Evolutionary conservation across 768 basidiomycete species (phyloP), one percentile per base, ranked within the genome.

Genomic region (Tricholoma hemisulphureum): DNA sequence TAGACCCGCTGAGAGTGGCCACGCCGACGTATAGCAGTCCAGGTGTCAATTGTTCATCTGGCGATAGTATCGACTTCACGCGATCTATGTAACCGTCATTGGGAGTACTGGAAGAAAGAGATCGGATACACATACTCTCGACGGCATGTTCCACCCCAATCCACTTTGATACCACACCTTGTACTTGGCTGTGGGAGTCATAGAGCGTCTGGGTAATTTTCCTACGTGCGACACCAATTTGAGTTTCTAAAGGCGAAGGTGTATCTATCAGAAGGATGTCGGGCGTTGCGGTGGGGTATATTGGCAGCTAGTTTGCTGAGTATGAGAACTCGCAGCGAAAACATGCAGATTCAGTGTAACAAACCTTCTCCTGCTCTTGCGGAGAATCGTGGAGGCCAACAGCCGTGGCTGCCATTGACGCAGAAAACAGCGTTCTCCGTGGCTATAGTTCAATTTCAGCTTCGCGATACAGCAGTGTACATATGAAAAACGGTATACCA

Each of bases 1-100:
- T 88, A 56, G 94, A 94, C 1, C 91, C 93, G 3, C 91, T 89
- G 49, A 98, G 85, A 13, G 93, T 86, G 2, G 93, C 86, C 50
- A 98, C 82, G 50, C 93, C 92, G 46, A 92, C 88, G 76, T 96
- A 98, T 54, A 98, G 86, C 4, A 89, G 66, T n/a, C 91, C 93
- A 1, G 95, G 95, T 9, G 88, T 93, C 26, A 97, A 83, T 1
- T 87, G 78, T 73, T 98, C 96, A 53, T 88, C 79, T 0, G 86
- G 81, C 0, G 92, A 87, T 13, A 93, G 74, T 63, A 98, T 83
- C 6, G 88, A 83, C 71, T 94, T 94, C 29, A 98, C 77, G 61
- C 93, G 87, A 58, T 78, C 95, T 96, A 68, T 20, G 43, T 41
- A 4, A 28, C 26, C 29, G n/a, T 23, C 18, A 37, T 14, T 9